Percentiles rank a stretch among this genome's conserved stretches.
These are phyloP conservation scores for Fusarium albidum DNA, from an alignment of 2,329 filamentous ascomycete species.

Conservation along the genomic window DNA sequence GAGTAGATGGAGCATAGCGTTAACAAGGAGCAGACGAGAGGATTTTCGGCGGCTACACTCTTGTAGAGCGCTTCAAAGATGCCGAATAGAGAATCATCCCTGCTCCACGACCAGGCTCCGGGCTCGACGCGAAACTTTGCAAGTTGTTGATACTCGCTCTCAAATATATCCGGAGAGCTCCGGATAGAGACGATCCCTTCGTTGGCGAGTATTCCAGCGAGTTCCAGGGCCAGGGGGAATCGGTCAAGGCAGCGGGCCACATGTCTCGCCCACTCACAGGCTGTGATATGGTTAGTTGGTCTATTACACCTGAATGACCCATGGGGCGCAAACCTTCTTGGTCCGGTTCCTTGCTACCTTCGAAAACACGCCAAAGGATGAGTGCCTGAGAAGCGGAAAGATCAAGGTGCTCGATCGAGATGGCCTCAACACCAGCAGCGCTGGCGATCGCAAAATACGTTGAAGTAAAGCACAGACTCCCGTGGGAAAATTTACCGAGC, in stretches of 20 bases:
- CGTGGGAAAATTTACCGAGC: not conserved
- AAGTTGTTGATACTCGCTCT: not conserved
- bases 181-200: not conserved
- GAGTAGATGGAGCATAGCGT: not conserved
- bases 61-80: not conserved
- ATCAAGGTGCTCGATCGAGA: not conserved
- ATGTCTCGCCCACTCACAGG: not conserved
- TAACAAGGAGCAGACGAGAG: not conserved
- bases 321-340: not conserved
- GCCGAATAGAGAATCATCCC: not conserved
- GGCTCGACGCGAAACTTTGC: not conserved
- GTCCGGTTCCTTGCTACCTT: fast-evolving
- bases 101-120: not conserved
- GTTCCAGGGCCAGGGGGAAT: not conserved
- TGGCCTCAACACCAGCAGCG: fast-evolving
- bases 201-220: not conserved
- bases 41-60: not conserved
- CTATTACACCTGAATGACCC: too few relatives aligned
- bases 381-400: not conserved
- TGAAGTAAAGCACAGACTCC: not conserved
- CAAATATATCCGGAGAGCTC: not conserved
- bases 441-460: not conserved
- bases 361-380: not conserved
- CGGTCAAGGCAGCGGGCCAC: not conserved
- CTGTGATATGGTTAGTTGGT: not conserved